Evolutionary conservation across 306 rosid genomes (phyloP).

Genomic region (Vigna radiata): DNA sequence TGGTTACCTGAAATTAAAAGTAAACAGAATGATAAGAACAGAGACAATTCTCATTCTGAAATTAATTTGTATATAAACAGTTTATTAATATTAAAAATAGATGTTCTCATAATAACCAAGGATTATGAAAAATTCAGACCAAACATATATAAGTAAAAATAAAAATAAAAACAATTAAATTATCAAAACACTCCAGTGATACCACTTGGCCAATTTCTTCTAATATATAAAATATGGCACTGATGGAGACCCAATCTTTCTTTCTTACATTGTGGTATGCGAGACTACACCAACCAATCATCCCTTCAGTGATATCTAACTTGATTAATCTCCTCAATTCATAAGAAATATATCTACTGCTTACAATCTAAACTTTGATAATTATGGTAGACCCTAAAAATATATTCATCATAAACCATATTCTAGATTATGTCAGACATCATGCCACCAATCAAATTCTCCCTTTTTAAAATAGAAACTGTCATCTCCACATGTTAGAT

Average conservation of each 20-base stretch:
- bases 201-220: constrained; percentile 14
- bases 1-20: constrained; percentile 75
- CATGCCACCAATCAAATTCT: constrained; percentile 1
- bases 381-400: constrained; percentile 2
- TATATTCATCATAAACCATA: constrained; percentile 1
- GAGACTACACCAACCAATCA: constrained; percentile 19
- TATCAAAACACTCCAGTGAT: constrained; percentile 27
- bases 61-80: constrained; percentile 18
- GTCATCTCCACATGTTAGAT: constrained; percentile 1
- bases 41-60: constrained; percentile 19
- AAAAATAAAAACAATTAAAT: background rate
- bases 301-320: background rate
- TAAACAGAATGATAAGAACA: constrained; percentile 39
- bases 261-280: background rate
- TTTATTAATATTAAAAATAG: background rate
- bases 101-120: constrained; percentile 11
- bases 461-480: background rate
- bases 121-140: constrained; percentile 13
- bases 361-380: constrained; percentile 9
- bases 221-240: constrained; percentile 4
- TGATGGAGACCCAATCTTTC: background rate
- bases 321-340: constrained; percentile 15
- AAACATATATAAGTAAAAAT: background rate
- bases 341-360: background rate
- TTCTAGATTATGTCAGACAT: background rate